Evolutionary conservation across 148 eudicot genomes (phyloP).

Genomic region (Pharnaceum exiguum): DNA sequence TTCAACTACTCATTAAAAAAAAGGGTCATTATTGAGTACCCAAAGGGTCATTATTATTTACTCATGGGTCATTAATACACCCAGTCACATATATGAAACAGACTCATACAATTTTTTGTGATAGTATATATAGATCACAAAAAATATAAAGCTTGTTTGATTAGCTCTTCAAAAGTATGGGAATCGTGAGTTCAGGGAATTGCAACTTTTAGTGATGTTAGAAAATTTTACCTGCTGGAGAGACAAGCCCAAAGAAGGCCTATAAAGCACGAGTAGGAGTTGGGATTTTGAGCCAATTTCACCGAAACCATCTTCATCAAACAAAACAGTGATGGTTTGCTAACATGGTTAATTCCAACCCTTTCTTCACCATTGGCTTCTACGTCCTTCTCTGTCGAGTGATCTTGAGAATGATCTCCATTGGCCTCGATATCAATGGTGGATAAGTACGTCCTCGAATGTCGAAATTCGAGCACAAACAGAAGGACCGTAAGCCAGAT

Average conservation of each 20-base stretch:
- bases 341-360: background rate
- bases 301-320: constrained; percentile 49
- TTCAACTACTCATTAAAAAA: no score
- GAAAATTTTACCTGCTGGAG: constrained; percentile 48
- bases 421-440: background rate
- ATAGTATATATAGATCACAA: no score
- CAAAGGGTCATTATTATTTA: no score
- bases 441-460: constrained; percentile 32
- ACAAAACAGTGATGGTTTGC: constrained; percentile 34
- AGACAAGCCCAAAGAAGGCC: constrained; percentile 73
- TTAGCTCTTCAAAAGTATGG: no score
- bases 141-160: background rate
- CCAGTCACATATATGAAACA: no score
- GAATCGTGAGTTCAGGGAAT: no score
- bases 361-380: constrained; percentile 20
- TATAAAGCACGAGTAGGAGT: constrained; percentile 61
- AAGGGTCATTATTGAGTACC: no score
- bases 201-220: no score
- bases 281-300: constrained; percentile 61
- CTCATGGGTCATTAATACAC: no score
- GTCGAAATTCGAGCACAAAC: constrained; percentile 58
- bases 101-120: no score
- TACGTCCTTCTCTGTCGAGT: constrained; percentile 27
- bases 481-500: constrained; percentile 54
- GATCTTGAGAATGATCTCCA: constrained; percentile 5